Evolutionary conservation across 495 filamentous ascomycete genomes (phyloP).

Genomic region (Emericellopsis terricola): DNA sequence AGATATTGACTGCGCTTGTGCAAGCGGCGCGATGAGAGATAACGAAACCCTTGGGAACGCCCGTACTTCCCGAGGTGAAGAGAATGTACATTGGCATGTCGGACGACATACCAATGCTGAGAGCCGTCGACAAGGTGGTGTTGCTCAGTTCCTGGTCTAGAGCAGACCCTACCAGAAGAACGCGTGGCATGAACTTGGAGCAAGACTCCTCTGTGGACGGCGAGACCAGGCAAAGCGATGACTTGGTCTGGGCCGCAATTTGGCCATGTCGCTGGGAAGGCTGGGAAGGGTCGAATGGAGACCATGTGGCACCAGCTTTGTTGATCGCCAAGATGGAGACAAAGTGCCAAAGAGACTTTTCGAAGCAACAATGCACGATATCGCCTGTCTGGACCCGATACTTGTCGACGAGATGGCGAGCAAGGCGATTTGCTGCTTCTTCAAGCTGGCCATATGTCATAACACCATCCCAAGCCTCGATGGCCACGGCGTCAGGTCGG

Average conservation of each 20-base stretch:
- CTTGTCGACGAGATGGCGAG: constrained; percentile 18
- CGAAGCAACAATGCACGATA: constrained; percentile 26
- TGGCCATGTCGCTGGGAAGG: background rate
- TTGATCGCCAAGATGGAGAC: constrained; percentile 24
- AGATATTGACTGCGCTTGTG: background rate
- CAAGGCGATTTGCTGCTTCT: constrained; percentile 20
- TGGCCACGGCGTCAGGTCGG: constrained; percentile 8
- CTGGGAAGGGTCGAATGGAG: background rate
- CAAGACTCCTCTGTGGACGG: background rate
- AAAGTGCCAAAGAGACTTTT: constrained; percentile 24
- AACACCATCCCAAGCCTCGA: constrained; percentile 34
- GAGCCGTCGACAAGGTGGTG: too few relatives aligned
- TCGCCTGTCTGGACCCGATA: constrained; percentile 29
- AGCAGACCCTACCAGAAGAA: background rate
- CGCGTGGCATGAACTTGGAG: background rate
- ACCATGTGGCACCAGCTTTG: constrained; percentile 1
- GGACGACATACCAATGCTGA: constrained; percentile 6
- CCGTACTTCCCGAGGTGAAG: constrained; percentile 1
- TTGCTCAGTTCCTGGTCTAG: background rate
- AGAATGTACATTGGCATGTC: too few relatives aligned
- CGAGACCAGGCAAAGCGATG: background rate
- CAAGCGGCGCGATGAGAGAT: background rate
- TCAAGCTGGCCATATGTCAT: constrained; percentile 34
- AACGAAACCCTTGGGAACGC: background rate
- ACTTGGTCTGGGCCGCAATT: background rate